Base-by-base conservation (phyloP, 768 basidiomycete genomes). In the Lactarius tabidus region DNA sequence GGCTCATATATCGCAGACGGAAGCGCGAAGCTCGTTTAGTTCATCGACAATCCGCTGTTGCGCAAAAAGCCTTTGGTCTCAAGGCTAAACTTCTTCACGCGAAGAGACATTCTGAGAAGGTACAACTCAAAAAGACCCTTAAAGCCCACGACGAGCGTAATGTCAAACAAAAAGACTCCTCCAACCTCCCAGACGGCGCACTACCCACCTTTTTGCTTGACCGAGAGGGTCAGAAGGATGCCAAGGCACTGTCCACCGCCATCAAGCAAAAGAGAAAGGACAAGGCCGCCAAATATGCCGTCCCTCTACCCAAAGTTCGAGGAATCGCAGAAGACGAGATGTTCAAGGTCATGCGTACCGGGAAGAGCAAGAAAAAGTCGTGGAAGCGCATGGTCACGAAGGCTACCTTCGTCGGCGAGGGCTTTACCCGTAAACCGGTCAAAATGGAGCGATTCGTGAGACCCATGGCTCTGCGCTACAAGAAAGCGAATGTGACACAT, bases 371-470 rank as follows among this genome's bases (percentile, higher is more conserved):
- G 79, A 87, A 85, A 73, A 99, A 98, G 78, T 84, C 91, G 20
- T 99, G 97, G 97, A 99, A 99, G 80, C 86, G 95, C 70, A 98
- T 98, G 95, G 92, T 99, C 66, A 97, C 94, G 62, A 99, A 99
- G 78, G 97, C 97, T 36, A 99, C 97, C 10, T 99, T 98, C 72
- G 97, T 99, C 36, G 96, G 96, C 6, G 95, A 98, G 75, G 90
- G 93, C 20, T 99, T 98, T 76, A 99, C 97, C 18, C 83, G 97
- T 67, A 98, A 98, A 76, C 97, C 97, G 1, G 95, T 98, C 65
- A 99, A 99, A 79, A 91, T 98, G 88, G 97, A 99, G 78, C 83
- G 97, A 52, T 99, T 99, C 76, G 88, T 99, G 64, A 83, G 97
- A 67, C 97, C 97, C 5, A 97, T 97, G 93, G 97, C 95, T 41